phyloP scores from a whole-genome alignment of 1,139 yeast species.

The Petasospora rhodanensis region DNA sequence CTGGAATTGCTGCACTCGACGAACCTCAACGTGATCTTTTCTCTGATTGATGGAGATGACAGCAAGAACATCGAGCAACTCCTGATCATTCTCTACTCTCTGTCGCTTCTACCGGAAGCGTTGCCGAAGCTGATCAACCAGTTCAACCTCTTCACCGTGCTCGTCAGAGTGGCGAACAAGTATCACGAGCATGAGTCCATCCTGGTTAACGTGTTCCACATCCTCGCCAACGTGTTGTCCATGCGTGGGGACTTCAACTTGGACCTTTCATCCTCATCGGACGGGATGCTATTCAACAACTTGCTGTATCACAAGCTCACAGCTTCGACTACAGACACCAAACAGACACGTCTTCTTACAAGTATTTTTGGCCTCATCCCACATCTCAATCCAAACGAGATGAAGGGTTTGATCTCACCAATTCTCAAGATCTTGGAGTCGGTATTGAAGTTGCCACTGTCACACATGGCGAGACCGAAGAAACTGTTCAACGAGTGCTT shows the following conservation, averaged over 20 bases:
- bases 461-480: slow-evolving; percentile 1
- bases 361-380: slow-evolving; percentile 27
- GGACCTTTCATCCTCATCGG: slow-evolving; percentile 14
- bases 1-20: slow-evolving; percentile 13
- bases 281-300: slow-evolving; percentile 9
- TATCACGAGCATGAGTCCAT: slow-evolving; percentile 20
- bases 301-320: slow-evolving; percentile 7
- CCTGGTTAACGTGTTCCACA: slow-evolving; percentile 25
- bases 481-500: slow-evolving; percentile 16
- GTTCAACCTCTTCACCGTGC: slow-evolving; percentile 13
- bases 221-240: slow-evolving; percentile 24
- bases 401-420: slow-evolving; percentile 20
- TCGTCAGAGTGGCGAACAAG: slow-evolving; percentile 23
- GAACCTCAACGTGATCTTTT: slow-evolving; percentile 11
- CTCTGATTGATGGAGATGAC: slow-evolving; percentile 6
- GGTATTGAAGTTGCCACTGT: slow-evolving; percentile 20
- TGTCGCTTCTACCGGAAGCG: slow-evolving; percentile 22
- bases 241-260: slow-evolving; percentile 15
- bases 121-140: slow-evolving; percentile 21
- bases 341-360: slow-evolving; percentile 3
- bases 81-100: slow-evolving; percentile 28
- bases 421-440: slow-evolving; percentile 22
- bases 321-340: slow-evolving; percentile 2
- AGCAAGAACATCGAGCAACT: slow-evolving; percentile 13
- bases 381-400: slow-evolving; percentile 21